phyloP scores from a whole-genome alignment of 108 stramenopile genomes.

The Mediolabrus comicus region DNA sequence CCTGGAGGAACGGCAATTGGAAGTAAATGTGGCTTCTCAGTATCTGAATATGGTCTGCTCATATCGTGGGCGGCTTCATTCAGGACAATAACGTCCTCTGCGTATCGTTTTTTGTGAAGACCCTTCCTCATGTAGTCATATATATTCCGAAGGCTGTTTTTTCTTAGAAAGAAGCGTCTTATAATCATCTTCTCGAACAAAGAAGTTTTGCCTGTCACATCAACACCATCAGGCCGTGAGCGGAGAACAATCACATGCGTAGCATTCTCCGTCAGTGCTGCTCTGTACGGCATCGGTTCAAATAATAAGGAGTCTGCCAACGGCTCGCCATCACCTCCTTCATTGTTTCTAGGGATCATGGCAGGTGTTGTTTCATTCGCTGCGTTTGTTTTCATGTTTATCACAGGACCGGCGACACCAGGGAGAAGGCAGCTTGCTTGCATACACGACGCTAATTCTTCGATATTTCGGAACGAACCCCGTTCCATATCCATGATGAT shows the following conservation, averaged over 20 bases:
- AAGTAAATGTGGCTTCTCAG: slow-evolving; percentile 59
- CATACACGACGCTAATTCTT: slow-evolving; percentile 84
- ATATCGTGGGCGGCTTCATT: slow-evolving; percentile 67
- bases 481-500: slow-evolving; percentile 76
- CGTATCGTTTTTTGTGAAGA: slow-evolving; percentile 84
- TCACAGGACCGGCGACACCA: slow-evolving; percentile 91
- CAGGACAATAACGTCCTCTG: slow-evolving; percentile 77
- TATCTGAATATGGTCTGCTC: slow-evolving; percentile 47
- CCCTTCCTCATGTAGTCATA: slow-evolving; percentile 62
- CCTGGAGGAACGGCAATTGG: slow-evolving; percentile 86
- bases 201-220: slow-evolving; percentile 84
- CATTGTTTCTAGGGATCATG: slow-evolving; percentile 56
- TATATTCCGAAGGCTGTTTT: slow-evolving; percentile 67
- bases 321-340: slow-evolving; percentile 66
- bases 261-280: slow-evolving; percentile 87
- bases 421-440: slow-evolving; percentile 92
- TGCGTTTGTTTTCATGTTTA: slow-evolving; percentile 48
- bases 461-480: slow-evolving; percentile 73
- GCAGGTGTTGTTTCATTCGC: slow-evolving; percentile 16
- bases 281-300: slow-evolving; percentile 87
- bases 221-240: slow-evolving; percentile 87
- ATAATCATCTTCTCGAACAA: slow-evolving; percentile 80
- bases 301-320: slow-evolving; percentile 91
- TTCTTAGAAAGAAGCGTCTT: slow-evolving; percentile 80
- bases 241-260: slow-evolving; percentile 90